Evolutionary conservation across 2,329 filamentous ascomycete genomes (phyloP).

Genomic region (Fusarium euwallaceae): DNA sequence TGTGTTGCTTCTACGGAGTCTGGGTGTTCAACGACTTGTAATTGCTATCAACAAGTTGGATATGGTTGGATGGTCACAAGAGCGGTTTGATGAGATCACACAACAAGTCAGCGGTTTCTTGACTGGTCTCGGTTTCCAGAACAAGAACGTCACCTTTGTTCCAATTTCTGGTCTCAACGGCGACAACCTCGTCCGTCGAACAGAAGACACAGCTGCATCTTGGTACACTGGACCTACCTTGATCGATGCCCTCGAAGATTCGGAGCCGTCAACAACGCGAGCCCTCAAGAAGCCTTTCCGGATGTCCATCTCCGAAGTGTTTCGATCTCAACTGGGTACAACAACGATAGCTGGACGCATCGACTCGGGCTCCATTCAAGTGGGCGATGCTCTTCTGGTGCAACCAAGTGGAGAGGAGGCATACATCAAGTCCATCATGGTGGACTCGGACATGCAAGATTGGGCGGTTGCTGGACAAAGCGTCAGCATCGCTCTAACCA

Average conservation of each 20-base stretch:
- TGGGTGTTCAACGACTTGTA: conserved; percentile 89
- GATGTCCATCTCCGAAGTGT: conserved; percentile 89
- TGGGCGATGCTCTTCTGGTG: conserved; percentile 82
- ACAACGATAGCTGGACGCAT: conserved; percentile 89
- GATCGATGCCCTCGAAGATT: conserved; percentile 86
- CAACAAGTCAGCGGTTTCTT: conserved; percentile 88
- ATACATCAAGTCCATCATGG: conserved; percentile 83
- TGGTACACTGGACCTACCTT: conserved; percentile 90
- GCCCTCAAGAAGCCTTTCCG: conserved; percentile 84
- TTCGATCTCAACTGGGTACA: conserved; percentile 83
- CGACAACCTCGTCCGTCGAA: conserved; percentile 80
- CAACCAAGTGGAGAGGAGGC: conserved; percentile 87
- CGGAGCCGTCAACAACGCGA: conserved; percentile 75
- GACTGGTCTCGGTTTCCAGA: conserved; percentile 82
- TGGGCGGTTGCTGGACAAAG: conserved; percentile 97
- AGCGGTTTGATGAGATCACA: conserved; percentile 86
- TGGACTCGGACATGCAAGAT: conserved; percentile 79
- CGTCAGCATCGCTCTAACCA: conserved; percentile 82
- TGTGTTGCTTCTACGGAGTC: conserved; percentile 87
- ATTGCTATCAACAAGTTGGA: conserved; percentile 98
- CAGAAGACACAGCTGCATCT: conserved; percentile 67
- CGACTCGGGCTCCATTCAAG: conserved; percentile 85
- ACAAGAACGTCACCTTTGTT: conserved; percentile 86
- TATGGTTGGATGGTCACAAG: conserved; percentile 83
- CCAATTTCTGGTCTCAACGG: conserved; percentile 91